Base-by-base conservation (phyloP, 495 filamentous ascomycete species). In the Penicillium cinerascens region DNA sequence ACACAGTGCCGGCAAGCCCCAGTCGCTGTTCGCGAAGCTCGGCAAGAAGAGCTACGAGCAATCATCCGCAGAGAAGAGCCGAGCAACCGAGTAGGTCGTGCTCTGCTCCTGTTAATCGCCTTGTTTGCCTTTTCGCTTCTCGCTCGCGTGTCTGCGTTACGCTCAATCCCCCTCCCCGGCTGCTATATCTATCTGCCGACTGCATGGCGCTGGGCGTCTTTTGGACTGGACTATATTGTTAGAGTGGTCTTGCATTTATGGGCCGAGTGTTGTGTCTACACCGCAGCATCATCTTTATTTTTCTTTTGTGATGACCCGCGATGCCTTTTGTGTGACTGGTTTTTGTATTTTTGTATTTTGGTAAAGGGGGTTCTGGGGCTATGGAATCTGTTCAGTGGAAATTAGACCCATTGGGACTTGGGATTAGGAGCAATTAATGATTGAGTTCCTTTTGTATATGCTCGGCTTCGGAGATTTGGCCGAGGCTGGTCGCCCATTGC, bases 31-130 rank as follows among this genome's bases (percentile, higher is more conserved):
- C 52, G 70, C 74, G 29, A 77, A 77, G 57, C 65, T 77, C 20
- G 74, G 74, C 55, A 77, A 77, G 72, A 77, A 77, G 65, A 77
- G 66, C 58, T 74, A 72, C 47, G 74, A 77, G 51, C 71, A 74
- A 55, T 74, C 65, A 26, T 60, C 66, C 3, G 61, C 66, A 17
- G 58, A 58, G 27, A 47, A 66, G 27, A 40, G 35, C 29, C 55
- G 53, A 9, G 56, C 45, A 15, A 44, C 42, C 5, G 56, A 66
- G 36, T 66, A 61, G 29, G 45, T 13, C 21, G 18, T 29, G 37
- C 15, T 36, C 20, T 10, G 35, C 4, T 37, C 22, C 15, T 55
- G 41, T 15, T 17, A 27, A 10, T 21, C 27, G 18, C 23, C 16
- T 33, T 46, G 21, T 22, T 50, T 44, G 16, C 45, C 15, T 2